phyloP scores from a whole-genome alignment of 2,329 filamentous ascomycete genomes.

The Ampelomyces quisqualis region DNA sequence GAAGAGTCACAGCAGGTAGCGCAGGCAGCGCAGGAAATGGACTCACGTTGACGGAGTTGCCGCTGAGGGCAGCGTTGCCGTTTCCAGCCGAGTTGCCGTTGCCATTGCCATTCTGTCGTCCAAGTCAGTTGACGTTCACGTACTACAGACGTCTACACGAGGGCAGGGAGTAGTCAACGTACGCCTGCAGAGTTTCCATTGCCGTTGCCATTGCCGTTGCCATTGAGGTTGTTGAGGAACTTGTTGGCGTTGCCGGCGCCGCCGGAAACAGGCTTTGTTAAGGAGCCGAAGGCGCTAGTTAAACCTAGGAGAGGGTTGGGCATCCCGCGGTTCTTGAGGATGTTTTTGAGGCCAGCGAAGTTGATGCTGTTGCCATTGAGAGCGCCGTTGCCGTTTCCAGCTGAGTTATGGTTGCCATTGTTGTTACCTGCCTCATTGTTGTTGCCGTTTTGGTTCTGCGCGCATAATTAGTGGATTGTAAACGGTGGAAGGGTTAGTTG shows the following conservation, averaged over 20 bases:
- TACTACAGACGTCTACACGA: too few species aligned
- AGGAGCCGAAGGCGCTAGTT: constrained; percentile 9
- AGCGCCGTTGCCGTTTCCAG: constrained; percentile 2
- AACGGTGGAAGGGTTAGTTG: not conserved
- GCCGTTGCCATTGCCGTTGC: constrained; percentile 10
- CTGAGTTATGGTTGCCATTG: constrained; percentile 1
- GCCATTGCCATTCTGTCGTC: constrained; percentile 8
- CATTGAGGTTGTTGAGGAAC: constrained; percentile 3
- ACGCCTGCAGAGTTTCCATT: constrained; percentile 7
- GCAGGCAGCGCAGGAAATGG: constrained; percentile 2
- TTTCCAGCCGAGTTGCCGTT: constrained; percentile 11
- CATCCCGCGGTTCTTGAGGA: constrained; percentile 2
- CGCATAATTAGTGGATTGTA: not conserved
- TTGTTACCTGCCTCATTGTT: not conserved
- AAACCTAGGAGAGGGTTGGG: not conserved
- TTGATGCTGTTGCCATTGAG: constrained; percentile 4
- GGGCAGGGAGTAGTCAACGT: not conserved
- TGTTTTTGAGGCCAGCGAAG: constrained; percentile 1
- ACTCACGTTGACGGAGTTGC: constrained; percentile 15
- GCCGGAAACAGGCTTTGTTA: constrained; percentile 11
- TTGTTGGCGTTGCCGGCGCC: constrained; percentile 6
- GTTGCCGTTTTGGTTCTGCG: constrained; percentile 4
- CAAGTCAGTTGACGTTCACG: too few species aligned
- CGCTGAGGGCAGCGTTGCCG: constrained; percentile 9
- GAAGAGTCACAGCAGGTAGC: constrained; percentile 3